Base-by-base conservation (phyloP, 176 grass and related monocot genomes). In the Elymus sibiricus region DNA sequence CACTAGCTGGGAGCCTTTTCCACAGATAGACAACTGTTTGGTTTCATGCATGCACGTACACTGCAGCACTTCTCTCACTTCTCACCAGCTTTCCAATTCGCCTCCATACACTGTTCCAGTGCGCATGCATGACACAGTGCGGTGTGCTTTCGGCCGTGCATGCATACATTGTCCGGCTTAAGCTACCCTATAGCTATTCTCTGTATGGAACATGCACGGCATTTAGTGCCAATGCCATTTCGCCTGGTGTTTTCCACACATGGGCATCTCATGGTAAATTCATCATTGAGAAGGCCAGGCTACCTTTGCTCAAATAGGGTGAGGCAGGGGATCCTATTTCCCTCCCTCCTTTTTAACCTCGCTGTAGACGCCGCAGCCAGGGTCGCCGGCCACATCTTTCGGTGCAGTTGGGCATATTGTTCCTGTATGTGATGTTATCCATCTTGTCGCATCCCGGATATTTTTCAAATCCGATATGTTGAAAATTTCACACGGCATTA, bases 21-120 rank as follows among this genome's bases (percentile, higher is more conserved):
- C 49, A 21, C 72, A 76, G 29, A 66, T 32, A 66, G 27, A 37
- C 53, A 56, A 21, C 24, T 43, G n/a, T 53, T 53, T 53, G n/a
- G 6, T 19, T 25, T 27, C 64, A 66, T 19, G 14, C 31, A 34
- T 34, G 29, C 56, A 62, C 12, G 43, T 38, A 47, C 15, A 51
- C n/a, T 21, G 43, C 28, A 32, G 49, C 22, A 12, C 35, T 35
- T 49, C 43, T 28, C 25, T 37, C 22, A 12, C 35, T 35, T 29
- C 43, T 28, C 25, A 3, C 25, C 79, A 71, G 39, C 82, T 31
- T 84, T 68, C 70, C 86, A 67, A 82, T 53, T 51, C 51, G 66
- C 75, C 42, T 68, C 70, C 38, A 40, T 13, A 10, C 74, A 55
- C 31, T 80, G 38, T 64, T 22, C 5, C 39, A 13, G 27, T 15